Conservation (phyloP, 345 rosid genomes). For the Firmiana major region DNA sequence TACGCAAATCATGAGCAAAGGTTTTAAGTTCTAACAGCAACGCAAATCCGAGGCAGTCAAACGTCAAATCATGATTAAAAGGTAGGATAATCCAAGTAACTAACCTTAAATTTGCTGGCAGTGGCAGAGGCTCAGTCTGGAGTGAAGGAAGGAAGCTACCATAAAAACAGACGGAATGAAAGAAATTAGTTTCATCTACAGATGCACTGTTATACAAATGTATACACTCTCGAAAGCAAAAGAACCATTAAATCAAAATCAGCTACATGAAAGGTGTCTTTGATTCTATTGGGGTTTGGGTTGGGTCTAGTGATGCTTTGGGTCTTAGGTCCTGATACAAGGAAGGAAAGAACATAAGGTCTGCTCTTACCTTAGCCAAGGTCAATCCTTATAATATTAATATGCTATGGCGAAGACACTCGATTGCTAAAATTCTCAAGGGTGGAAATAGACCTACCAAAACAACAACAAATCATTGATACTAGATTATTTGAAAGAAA, state of each 20-base stretch:
- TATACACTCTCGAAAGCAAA: neutral
- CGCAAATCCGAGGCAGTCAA: neutral
- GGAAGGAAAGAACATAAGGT: too few species aligned
- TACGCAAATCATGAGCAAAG: neutral
- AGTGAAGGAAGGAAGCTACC: neutral
- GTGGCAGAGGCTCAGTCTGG: neutral
- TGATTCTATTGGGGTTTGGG: too few species aligned
- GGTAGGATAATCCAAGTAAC: neutral
- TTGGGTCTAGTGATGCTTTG: too few species aligned
- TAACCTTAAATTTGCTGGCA: neutral
- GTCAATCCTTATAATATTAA: too few species aligned
- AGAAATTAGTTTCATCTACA: neutral
- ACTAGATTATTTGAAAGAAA: neutral
- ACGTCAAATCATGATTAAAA: constrained; percentile 1
- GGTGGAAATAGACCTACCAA: neutral
- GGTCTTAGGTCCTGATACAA: too few species aligned
- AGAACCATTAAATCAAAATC: too few species aligned
- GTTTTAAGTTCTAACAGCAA: neutral
- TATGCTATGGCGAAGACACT: too few species aligned
- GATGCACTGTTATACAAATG: neutral
- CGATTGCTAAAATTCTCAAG: neutral
- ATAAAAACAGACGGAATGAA: neutral
- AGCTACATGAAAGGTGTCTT: too few species aligned
- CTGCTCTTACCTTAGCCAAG: too few species aligned
- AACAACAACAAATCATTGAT: neutral